A percentile compares a stretch with the other conserved stretches of the same genome.
Conservation (phyloP, 371 early-diverging fungal genomes). For the Fennellomyces sp. region DNA sequence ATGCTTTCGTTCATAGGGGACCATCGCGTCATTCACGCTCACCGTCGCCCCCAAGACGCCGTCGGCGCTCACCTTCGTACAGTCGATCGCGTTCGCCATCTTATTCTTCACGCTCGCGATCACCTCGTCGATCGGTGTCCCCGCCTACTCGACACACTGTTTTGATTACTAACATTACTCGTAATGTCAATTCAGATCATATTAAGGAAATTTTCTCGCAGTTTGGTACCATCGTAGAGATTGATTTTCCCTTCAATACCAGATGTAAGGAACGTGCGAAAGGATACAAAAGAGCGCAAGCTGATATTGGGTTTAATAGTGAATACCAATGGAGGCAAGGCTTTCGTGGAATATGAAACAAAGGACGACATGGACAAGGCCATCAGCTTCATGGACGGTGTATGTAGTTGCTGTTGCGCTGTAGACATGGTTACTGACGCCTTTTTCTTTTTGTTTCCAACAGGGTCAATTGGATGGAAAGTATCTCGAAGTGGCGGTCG, state of each 20-base stretch:
- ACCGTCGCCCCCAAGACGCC: constrained; percentile 22
- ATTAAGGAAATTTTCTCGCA: constrained; percentile 50
- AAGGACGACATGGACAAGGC: constrained; percentile 57
- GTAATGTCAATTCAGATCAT: constrained; percentile 46
- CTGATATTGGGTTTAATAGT: no score
- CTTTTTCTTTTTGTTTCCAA: neutral
- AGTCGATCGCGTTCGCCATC: constrained; percentile 24
- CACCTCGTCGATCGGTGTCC: constrained; percentile 11
- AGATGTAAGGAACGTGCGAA: constrained; percentile 41
- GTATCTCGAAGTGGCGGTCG: constrained; percentile 25
- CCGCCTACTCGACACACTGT: constrained; percentile 9
- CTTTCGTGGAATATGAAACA: constrained; percentile 59
- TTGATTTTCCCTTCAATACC: constrained; percentile 49
- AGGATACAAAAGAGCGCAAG: no score
- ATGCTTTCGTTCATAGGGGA: neutral
- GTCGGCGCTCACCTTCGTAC: constrained; percentile 26
- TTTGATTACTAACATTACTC: constrained; percentile 26
- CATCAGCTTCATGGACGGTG: constrained; percentile 59
- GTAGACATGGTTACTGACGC: neutral
- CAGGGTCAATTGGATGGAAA: constrained; percentile 65
- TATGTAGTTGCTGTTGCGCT: constrained; percentile 14
- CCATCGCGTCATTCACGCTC: constrained; percentile 21
- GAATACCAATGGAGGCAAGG: constrained; percentile 55
- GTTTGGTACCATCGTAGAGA: constrained; percentile 35
- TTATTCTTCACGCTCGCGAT: constrained; percentile 13